These are phyloP conservation scores for Stramenopiles sp. DNA, from an alignment of 352 stramenopile genomes.

Conservation along the genomic window DNA sequence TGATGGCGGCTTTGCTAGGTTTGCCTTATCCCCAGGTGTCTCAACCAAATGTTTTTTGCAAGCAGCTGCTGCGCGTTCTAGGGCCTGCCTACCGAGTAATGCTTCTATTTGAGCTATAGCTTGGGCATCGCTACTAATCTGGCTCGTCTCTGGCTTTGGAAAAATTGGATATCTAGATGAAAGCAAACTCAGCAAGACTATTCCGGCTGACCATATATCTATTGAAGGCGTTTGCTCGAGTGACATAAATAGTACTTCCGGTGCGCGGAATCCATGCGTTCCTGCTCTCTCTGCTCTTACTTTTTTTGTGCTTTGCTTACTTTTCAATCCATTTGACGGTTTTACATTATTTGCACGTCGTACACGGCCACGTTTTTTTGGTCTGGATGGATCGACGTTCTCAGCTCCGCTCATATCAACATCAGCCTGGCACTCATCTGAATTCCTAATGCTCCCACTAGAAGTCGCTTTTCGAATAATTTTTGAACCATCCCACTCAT, in stretches of 20 bases:
- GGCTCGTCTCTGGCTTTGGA: not conserved
- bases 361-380: not conserved
- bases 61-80: not conserved
- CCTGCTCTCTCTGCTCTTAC: not conserved
- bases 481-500: not conserved
- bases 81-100: not conserved
- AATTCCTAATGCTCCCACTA: not conserved
- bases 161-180: not conserved
- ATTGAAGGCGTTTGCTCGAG: not conserved
- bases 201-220: not conserved
- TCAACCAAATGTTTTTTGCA: not conserved
- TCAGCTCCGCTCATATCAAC: not conserved
- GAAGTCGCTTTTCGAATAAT: not conserved
- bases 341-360: not conserved
- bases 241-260: not conserved
- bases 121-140: not conserved
- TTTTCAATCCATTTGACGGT: not conserved
- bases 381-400: not conserved
- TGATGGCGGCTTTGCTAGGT: not conserved
- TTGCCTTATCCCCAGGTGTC: not conserved
- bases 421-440: not conserved
- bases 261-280: not conserved
- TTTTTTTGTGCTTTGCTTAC: not conserved
- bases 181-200: not conserved
- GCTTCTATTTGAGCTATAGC: not conserved